Evolutionary conservation across 768 basidiomycete species (phyloP), one percentile per base, ranked within the genome.

Genomic region (Mrakia blollopis): DNA sequence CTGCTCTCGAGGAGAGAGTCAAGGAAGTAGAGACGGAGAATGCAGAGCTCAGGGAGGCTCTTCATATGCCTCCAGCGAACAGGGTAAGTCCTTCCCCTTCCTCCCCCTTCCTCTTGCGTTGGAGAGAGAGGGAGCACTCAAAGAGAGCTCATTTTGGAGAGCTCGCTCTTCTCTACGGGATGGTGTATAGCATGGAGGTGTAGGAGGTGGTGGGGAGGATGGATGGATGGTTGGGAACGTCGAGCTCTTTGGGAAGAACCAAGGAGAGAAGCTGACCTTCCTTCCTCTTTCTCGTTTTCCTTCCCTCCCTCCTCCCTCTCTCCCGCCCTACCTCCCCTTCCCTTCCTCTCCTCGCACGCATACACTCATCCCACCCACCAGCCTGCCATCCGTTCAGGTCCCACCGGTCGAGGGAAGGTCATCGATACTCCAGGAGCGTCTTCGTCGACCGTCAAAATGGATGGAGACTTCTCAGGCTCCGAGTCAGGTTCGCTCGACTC

Each of bases 21-120:
- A 83, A 88, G 71, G 91, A 91, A 83, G 88, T 95, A 61, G 92
- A 95, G 85, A 89, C 90, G 78, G 93, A 95, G 85, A 94, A 93
- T 81, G 86, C 85, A 62, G 88, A 86, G 80, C 87, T 94, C 68
- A 89, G 93, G 62, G 88, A 89, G 68, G 88, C 89, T 30, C 73
- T 78, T 10, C 47, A 78, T 69, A 60, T 78, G 68, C 77, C 77
- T 16, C 77, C 77, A 44, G 77, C 77, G 13, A 78, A 78, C 67
- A 44, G 77, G 37, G 77, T 78, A 39, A 61, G 77, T 78, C 41
- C 78, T 73, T 54, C 57, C n/a, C 28, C 57, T 57, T 28, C 47
- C 18, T 21, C 7, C 7, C 47, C 2, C 7, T 50, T 47, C 44
- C 16, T 50, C 16, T 18, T 23, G 13, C 60, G 3, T 30, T 39